Evolutionary conservation across 805 yeast genomes (phyloP), one percentile per base, ranked within the genome.

Genomic region (Danielozyma ontarioensis): DNA sequence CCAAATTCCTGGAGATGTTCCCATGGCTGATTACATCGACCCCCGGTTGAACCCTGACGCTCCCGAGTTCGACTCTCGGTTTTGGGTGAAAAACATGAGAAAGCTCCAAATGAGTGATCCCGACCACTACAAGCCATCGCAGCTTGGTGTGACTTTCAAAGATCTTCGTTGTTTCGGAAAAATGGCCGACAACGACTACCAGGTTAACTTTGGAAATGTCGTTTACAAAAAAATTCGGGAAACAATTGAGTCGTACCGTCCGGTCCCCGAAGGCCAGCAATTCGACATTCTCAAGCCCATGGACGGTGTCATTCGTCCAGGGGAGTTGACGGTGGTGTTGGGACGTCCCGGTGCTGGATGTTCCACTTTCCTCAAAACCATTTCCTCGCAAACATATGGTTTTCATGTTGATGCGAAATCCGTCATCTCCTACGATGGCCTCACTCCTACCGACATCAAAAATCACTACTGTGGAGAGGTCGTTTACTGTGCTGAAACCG

Each of bases 271-370:
- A 14, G 24, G 24, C 19, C 41, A 39, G 25, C 43, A 45, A 36
- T 76, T 74, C 41, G 74, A 72, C 40, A 79, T 74, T 41, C 62
- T 74, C 53, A 78, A 78, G 50, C 70, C 81, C 19, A 78, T 78
- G 83, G 83, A 79, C 46, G 87, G 80, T 13, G 33, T 72, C 3
- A 62, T 78, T 35, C 61, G 60, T 32, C 78, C 84, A 3, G 86
- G 87, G 31, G 80, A 78, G 40, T 60, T 81, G 29, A 71, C 82
- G 5, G 82, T 81, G 31, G 87, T 83, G 8, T 62, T 83, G 29
- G 90, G 93, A 36, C 72, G 89, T 56, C 90, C 90, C 1, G 90
- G 90, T 48, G 76, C 86, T n/a, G 87, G 88, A 42, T 80, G 87
- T 53, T 72, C 85, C 3, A 79, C 87, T 0, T 59, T 80, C 31